Percentiles rank a stretch among this genome's conserved stretches.
phyloP scores from a whole-genome alignment of 106 monocot genomes.

The Phalaenopsis aphrodite region DNA sequence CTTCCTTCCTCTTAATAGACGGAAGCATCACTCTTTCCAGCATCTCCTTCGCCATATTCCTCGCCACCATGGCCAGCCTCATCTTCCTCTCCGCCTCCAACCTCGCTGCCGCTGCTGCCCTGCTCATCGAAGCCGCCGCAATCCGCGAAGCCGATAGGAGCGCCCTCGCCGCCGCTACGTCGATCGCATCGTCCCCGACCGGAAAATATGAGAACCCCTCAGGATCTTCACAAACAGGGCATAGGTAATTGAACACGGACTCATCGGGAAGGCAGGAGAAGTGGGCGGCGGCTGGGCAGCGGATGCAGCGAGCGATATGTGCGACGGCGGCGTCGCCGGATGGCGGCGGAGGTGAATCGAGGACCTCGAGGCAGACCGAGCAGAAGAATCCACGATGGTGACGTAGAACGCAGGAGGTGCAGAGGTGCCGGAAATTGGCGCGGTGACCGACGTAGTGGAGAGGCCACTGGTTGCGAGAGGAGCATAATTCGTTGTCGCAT shows the following conservation, averaged over 20 bases:
- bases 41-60: neutral
- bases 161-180: neutral
- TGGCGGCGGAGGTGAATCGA: constrained; percentile 17
- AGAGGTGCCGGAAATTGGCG: constrained; percentile 35
- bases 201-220: neutral
- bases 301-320: neutral
- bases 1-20: neutral
- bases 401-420: constrained; percentile 67
- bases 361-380: constrained; percentile 36
- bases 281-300: neutral
- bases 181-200: neutral
- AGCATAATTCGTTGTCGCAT: constrained; percentile 52
- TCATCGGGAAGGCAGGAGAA: neutral
- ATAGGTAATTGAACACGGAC: neutral
- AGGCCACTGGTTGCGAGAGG: constrained; percentile 34
- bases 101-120: neutral
- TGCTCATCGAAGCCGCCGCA: neutral
- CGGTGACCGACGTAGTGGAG: constrained; percentile 56
- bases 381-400: constrained; percentile 49
- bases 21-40: neutral
- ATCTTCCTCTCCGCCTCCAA: neutral
- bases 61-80: neutral
- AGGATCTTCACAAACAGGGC: neutral
- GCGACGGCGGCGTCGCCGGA: neutral
- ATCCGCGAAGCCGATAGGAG: neutral